Evolutionary conservation across 495 filamentous ascomycete species (phyloP), one percentile per base, ranked within the genome.

Genomic region (Aspergillus cavernicola): DNA sequence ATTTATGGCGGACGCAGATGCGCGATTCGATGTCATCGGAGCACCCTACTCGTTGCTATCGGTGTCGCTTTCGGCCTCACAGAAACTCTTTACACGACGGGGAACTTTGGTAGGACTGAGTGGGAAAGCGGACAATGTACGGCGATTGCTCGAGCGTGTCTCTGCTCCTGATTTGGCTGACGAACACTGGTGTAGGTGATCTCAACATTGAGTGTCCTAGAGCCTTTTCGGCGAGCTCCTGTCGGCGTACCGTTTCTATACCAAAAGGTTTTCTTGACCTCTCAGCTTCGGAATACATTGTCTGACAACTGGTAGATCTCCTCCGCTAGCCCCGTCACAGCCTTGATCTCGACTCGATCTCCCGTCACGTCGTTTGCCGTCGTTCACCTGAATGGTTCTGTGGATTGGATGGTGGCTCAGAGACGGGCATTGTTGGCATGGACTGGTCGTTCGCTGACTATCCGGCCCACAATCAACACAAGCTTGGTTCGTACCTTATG

Each of bases 191-290:
- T 32, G 9, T 57, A 89, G 83, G 80, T 83, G 52, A 79, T 91
- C 72, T 97, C 92, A 11, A 91, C 89, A 3, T 78, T 98, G 55
- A 95, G 91, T 49, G 72, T 96, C 45, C 83, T 97, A 35, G 84
- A 86, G 40, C 93, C 93, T 11, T 81, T 96, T 61, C 76, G 81
- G 33, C 82, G 93, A 64, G 84, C 88, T 20, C 59, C 80, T 52
- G 80, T 92, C 19, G 87, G 91, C 45, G 83, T 97, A 31, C 93
- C 93, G 6, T 98, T 98, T 69, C 78, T 97, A 56, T 98, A 97
- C 70, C 93, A 97, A 72, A 82, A 80, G 69, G 78, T 83, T 49
- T 42, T 52, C 10, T 29, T 49, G 3, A 22, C 35, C 28, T 6
- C 3, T 36, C 12, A 41, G 38, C 22, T 28, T 37, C 6, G 36